Base-by-base conservation (phyloP, 2,329 filamentous ascomycete species). In the Penicillium hordei region DNA sequence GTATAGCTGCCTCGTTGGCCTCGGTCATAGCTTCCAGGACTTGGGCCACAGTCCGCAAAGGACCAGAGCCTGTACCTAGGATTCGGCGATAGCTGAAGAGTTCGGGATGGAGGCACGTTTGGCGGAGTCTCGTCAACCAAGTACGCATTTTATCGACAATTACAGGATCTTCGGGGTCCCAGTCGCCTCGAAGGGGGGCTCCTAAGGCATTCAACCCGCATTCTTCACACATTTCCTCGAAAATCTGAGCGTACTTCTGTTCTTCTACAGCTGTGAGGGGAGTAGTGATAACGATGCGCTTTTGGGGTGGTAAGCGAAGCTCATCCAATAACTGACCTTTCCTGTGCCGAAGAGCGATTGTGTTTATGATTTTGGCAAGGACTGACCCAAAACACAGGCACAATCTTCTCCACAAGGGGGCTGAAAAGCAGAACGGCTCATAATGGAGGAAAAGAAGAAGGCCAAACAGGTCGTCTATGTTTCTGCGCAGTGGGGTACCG, bases 1-100 rank as follows among this genome's bases (percentile, higher is more conserved):
- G 84, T 56, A 93, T 83, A 1, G 76, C 71, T 6, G 79, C 79
- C 57, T 93, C 89, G 43, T 89, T 92, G 68, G 93, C 87, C 55
- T 96, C 91, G 57, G 97, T 88, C 93, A 99, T 97, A 5, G 88
- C 86, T 62, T 91, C 88, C 12, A 99, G 79, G 1, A 97, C 93
- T 72, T 97, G 90, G 19, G 87, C 84, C 1, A 96, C 88, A 0
- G 93, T 95, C 13, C 90, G 83, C 62, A 97, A 80, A 0, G 90
- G 88, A 0, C 84, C 86, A 52, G 81, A 81, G 48, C 81, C 85
- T 44, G 83, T 81, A 2, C 88, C 88, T 1, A 90, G 75, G 0
- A 84, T 82, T 60, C 82, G 83, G 15, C 88, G 81, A 63, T 88
- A 89, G 33, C 83, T 82, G 19, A 89, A 89, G 42, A 96, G 84